A percentile compares a stretch with the other conserved stretches of the same genome.
Conservation (phyloP, 305 asterid species). For the Fraxinus xanthoxyloides region DNA sequence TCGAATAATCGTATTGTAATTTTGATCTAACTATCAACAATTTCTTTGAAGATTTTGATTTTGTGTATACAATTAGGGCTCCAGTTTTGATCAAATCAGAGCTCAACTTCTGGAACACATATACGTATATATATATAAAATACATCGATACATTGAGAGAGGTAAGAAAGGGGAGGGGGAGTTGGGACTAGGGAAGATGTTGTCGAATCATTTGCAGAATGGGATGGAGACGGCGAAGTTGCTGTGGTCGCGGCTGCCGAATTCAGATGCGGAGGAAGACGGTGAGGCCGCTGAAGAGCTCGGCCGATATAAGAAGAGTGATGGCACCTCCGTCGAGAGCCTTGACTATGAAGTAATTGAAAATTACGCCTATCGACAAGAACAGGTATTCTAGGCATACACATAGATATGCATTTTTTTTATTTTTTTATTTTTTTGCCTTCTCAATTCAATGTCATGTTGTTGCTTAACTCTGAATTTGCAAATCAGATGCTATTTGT, state of each 20-base stretch:
- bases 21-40: background rate
- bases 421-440: background rate
- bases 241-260: slow-evolving; percentile 90
- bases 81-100: slow-evolving; percentile 28
- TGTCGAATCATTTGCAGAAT: slow-evolving; percentile 82
- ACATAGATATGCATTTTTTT: background rate
- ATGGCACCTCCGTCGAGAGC: slow-evolving; percentile 66
- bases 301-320: slow-evolving; percentile 35
- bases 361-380: slow-evolving; percentile 74
- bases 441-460: slow-evolving; percentile 2
- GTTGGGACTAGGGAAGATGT: slow-evolving; percentile 35
- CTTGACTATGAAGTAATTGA: slow-evolving; percentile 96
- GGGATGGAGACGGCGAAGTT: slow-evolving; percentile 84
- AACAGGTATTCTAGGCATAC: slow-evolving; percentile 54
- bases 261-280: slow-evolving; percentile 53
- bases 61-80: slow-evolving; percentile 22
- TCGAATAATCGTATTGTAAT: background rate
- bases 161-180: background rate
- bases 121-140: background rate
- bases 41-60: slow-evolving; percentile 9
- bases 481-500: slow-evolving; percentile 1
- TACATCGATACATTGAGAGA: background rate
- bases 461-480: background rate
- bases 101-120: background rate
- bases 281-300: slow-evolving; percentile 29